Base-by-base conservation (phyloP, 192 early-diverging fungal species). In the Gamsiella multidivaricata region DNA sequence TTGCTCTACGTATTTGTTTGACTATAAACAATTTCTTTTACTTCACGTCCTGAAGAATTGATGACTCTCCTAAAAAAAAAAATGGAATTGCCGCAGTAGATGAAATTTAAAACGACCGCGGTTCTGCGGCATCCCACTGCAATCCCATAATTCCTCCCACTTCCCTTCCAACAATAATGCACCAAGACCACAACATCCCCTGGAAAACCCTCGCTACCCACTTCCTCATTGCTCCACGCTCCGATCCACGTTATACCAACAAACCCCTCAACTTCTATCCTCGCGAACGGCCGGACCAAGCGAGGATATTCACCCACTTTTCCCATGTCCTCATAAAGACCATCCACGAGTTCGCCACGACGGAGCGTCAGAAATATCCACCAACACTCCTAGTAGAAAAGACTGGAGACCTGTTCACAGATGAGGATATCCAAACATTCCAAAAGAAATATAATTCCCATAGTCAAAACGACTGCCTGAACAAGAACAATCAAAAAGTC, bases 141-240 rank as follows among this genome's bases (percentile, higher is more conserved):
- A 41, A 41, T 41, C 8, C 14, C 8, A 41, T 10, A 7, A 41
- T 41, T 14, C 39, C 14, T 41, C 39, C 14, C 39, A 41, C 14
- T 14, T 41, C 39, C 14, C 39, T 41, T 41, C 39, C 14, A n/a
- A 41, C 39, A 41, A 41, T 41, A 50, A 56, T 56, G 33, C 54
- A 56, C 36, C 54, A 56, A 56, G 54, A 56, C 36, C 54, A 56
- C 15, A 56, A 56, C 22, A 39, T 56, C 54, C 54, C 54, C 17
- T 56, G 54, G 54, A 11, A 39, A 39, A 39, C 54, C 36, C 54
- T 56, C 36, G 54, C 54, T 11, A 22, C 34, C 34, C 22, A 56
- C 36, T 39, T 56, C 36, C 17, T 23, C 36, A 23, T 56, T 18
- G 36, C 17, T 18, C 34, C 14, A 6, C 15, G 36, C 0, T 14